A percentile compares a stretch with the other conserved stretches of the same genome.
Evolutionary conservation across 163 green algal genomes (phyloP).

Genomic region (Scenedesmus sp.): DNA sequence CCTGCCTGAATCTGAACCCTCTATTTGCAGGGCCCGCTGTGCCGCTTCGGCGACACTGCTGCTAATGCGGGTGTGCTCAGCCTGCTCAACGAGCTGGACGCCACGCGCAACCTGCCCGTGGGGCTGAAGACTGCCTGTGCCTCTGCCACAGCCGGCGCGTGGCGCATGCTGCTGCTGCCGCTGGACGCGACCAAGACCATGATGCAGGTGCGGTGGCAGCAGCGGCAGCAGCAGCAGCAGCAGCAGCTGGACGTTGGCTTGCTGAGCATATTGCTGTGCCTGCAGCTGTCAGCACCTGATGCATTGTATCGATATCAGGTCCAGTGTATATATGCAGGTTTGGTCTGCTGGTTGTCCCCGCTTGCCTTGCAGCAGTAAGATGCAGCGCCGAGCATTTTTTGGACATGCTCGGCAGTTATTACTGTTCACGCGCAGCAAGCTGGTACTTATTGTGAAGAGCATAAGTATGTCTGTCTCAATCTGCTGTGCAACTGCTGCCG

Average conservation of each 20-base stretch:
- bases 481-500: background rate
- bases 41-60: constrained; percentile 94
- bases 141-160: constrained; percentile 77
- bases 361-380: no score
- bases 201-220: constrained; percentile 79
- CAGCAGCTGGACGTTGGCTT: background rate
- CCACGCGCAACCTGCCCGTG: constrained; percentile 72
- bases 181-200: constrained; percentile 96
- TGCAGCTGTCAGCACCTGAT: no score
- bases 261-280: background rate
- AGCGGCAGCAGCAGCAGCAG: no score
- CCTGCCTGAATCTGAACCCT: background rate
- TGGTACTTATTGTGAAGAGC: no score
- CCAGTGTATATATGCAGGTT: no score
- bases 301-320: no score
- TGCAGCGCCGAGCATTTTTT: no score
- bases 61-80: constrained; percentile 90
- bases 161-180: constrained; percentile 94
- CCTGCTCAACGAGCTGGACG: constrained; percentile 77
- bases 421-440: no score
- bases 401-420: no score
- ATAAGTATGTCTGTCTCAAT: no score
- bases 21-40: constrained; percentile 83
- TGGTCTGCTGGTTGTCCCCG: no score
- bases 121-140: constrained; percentile 87